Evolutionary conservation across 768 basidiomycete genomes (phyloP).

Genomic region (Rossbeevera mucosa): DNA sequence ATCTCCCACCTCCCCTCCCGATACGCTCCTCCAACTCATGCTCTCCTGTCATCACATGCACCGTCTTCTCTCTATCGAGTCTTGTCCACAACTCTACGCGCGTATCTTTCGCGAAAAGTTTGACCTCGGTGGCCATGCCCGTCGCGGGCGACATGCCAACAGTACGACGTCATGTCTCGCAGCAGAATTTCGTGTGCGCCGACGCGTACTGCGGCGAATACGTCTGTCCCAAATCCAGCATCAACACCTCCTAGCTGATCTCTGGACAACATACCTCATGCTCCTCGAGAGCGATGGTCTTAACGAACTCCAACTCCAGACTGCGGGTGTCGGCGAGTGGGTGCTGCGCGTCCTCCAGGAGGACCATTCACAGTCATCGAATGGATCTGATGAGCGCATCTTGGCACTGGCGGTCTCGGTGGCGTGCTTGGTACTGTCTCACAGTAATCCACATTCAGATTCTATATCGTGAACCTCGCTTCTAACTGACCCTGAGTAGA

Average conservation of each 20-base stretch:
- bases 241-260: constrained; percentile 36
- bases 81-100: constrained; percentile 54
- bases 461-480: constrained; percentile 18
- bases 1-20: constrained; percentile 37
- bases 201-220: constrained; percentile 45
- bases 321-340: constrained; percentile 36
- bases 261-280: constrained; percentile 59
- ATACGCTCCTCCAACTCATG: constrained; percentile 40
- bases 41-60: constrained; percentile 44
- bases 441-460: constrained; percentile 32
- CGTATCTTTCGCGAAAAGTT: constrained; percentile 49
- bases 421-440: constrained; percentile 34
- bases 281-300: constrained; percentile 50
- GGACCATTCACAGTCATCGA: constrained; percentile 4
- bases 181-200: constrained; percentile 45
- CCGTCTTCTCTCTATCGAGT: constrained; percentile 36
- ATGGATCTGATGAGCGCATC: constrained; percentile 11
- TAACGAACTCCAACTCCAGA: constrained; percentile 44
- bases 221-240: constrained; percentile 29
- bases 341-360: constrained; percentile 22
- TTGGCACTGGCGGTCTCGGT: constrained; percentile 29
- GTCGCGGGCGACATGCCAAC: constrained; percentile 30
- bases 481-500: constrained; percentile 31
- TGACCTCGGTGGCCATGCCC: constrained; percentile 33
- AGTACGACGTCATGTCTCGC: constrained; percentile 39